Base-by-base conservation (phyloP, 164 flowering plant species). In the Nymphaea thermarum region DNA sequence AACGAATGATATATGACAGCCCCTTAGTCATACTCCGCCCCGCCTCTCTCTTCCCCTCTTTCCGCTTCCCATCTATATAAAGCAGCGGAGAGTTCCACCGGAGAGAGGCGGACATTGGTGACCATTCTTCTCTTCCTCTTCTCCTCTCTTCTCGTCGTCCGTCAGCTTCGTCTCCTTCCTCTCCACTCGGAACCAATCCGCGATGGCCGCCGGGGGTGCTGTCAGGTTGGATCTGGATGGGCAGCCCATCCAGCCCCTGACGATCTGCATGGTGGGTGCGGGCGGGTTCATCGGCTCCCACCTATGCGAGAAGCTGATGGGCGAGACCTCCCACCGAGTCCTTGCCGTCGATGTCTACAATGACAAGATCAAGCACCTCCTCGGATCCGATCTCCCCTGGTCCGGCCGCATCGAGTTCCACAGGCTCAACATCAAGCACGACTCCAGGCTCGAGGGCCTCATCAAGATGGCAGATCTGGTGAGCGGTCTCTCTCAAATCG, bases 391-490 rank as follows among this genome's bases (percentile, higher is more conserved):
- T n/a, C 72, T 66, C 3, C 82, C 89, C 1, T 88, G 87, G 87
- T 71, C 79, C 42, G 87, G 72, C 65, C 88, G 99, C 67, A 92
- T 95, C 76, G 86, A 86, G 80, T 95, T 95, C 74, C 97, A 95
- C 76, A 86, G 96, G 43, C 73, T 95, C 83, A 95, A 95, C 76
- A 95, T 95, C 73, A 91, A 92, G 87, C 80, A 95, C 71, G 98
- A 95, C 66, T 89, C 99, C 2, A 79, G 99, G 60, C 96, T 95
- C 63, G 99, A 95, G 75, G 93, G 93, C 62, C 94, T 95, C 73
- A 87, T 95, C 85, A 90, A 86, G 78, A 86, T 84, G 86, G 82
- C 99, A 70, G 99, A 95, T 95, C 98, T 95, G 85, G 99, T 95
- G 43, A 43, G 25, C 61, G 68, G 42, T 10, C 41, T 60, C 6